These are phyloP conservation scores for Exobasidium cylindrosporum DNA, from an alignment of 1,284 basidiomycete genomes.

Conservation along the genomic window DNA sequence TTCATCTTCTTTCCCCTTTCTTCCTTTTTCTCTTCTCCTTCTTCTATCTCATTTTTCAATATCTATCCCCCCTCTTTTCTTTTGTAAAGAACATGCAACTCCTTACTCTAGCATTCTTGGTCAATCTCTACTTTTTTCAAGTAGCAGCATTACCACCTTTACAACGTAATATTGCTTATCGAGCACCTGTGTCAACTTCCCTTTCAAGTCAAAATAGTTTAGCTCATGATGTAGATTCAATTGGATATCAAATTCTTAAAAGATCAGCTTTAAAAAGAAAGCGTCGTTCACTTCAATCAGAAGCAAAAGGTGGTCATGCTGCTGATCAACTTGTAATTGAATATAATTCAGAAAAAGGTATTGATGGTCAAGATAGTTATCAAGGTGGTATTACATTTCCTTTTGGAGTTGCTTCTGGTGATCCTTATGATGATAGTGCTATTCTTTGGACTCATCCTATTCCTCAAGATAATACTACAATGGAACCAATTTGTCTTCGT, in stretches of 20 bases:
- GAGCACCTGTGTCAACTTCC: constrained; percentile 28
- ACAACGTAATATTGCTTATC: constrained; percentile 41
- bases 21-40: too few relatives aligned
- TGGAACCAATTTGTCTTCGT: constrained; percentile 64
- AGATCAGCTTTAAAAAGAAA: constrained; percentile 20
- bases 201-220: constrained; percentile 15
- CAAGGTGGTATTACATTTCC: constrained; percentile 47
- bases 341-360: constrained; percentile 27
- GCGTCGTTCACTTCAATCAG: constrained; percentile 23
- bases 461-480: constrained; percentile 36
- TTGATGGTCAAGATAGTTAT: constrained; percentile 30
- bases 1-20: too few relatives aligned
- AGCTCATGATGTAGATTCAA: constrained; percentile 24
- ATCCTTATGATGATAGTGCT: constrained; percentile 65
- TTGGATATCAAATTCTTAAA: neutral
- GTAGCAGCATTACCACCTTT: constrained; percentile 30
- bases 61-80: too few relatives aligned
- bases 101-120: too few relatives aligned
- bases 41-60: too few relatives aligned
- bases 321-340: constrained; percentile 35
- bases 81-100: too few relatives aligned
- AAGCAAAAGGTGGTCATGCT: constrained; percentile 25
- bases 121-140: too few relatives aligned
- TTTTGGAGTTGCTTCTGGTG: constrained; percentile 61
- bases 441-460: constrained; percentile 63